Base-by-base conservation (phyloP, 2,329 filamentous ascomycete genomes). In the Diaporthe sp. region DNA sequence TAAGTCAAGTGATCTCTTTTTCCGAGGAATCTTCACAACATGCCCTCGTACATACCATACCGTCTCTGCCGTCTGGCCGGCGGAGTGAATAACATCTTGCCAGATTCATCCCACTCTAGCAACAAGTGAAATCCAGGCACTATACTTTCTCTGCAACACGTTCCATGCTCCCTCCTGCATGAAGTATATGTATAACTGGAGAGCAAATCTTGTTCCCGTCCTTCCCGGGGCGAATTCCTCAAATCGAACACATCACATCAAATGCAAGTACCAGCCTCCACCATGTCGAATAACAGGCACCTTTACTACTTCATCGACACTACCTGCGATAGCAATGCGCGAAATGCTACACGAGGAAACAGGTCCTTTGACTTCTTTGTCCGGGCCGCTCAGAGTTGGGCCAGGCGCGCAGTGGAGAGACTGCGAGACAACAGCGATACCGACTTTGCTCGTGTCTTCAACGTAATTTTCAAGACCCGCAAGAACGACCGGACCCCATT, bases 261-360 rank as follows among this genome's bases (percentile, higher is more conserved):
- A 15, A 28, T 25, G 5, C 34, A 39, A 25, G 34, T 20, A 10
- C 44, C 12, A 25, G n/a, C 28, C 13, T 20, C 55, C 3, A 72
- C 22, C 20, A 72, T 60, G 55, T 25, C 68, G 39, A 37, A 8
- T 60, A 15, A 10, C 9, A 37, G 47, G 34, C 15, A 28, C 2
- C 34, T 71, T 20, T 77, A 76, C 47, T 78, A 78, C 75, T 76
- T 72, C n/a, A 51, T 76, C 70, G 75, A 77, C 17, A 39, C 60
- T 7, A 71, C 72, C n/a, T 70, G 61, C 25, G 73, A 78, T 6
- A 71, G n/a, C n/a, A 75, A 37, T 49, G 49, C 60, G 51, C 49
- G 68, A 13, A 28, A 71, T 25, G 73, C 68, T 67, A 73, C 67
- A 31, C 57, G 22, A 63, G 31, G 47, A 17, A 57, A 70, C 44